Conservation (phyloP, 1,139 yeast species). For the Williopsis jadinii region DNA sequence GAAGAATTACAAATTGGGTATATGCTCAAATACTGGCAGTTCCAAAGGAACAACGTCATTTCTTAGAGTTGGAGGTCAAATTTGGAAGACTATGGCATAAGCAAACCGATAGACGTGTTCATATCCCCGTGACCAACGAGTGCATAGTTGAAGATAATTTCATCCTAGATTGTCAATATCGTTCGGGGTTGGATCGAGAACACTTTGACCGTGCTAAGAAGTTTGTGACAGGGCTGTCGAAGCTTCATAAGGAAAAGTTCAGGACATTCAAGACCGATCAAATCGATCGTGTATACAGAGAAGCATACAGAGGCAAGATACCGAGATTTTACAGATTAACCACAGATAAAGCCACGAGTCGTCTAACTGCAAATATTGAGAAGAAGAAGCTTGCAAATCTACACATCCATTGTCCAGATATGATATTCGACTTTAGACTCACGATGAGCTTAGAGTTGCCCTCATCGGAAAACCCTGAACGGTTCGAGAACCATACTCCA, state of each 20-base stretch:
- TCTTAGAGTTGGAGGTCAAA: conserved; percentile 76
- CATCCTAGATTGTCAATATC: conserved; percentile 53
- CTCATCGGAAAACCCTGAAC: conserved; percentile 47
- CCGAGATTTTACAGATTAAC: conserved; percentile 61
- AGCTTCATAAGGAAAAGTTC: conserved; percentile 33
- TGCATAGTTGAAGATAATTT: conserved; percentile 51
- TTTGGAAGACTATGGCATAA: conserved; percentile 73
- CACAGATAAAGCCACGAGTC: conserved; percentile 58
- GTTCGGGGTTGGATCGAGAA: conserved; percentile 63
- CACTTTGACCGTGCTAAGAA: conserved; percentile 56
- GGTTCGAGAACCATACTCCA: conserved; percentile 42
- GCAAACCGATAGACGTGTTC: conserved; percentile 54
- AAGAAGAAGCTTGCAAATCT: conserved; percentile 69
- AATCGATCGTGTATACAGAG: conserved; percentile 33
- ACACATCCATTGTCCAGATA: conserved; percentile 67
- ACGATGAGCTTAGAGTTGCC: conserved; percentile 77
- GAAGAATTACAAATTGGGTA: conserved; percentile 83
- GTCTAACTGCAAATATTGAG: conserved; percentile 60
- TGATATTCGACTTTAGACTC: conserved; percentile 68
- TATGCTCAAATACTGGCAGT: conserved; percentile 71
- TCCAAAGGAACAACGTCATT: conserved; percentile 49
- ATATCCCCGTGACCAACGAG: conserved; percentile 72
- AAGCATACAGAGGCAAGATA: conserved; percentile 37
- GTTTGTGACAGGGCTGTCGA: conserved; percentile 50
- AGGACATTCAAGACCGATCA: conserved; percentile 32